Percentiles rank a stretch among this genome's conserved stretches.
These are phyloP conservation scores for Pestalotiopsis sp. DNA, from an alignment of 2,329 filamentous ascomycete genomes.

Conservation along the genomic window DNA sequence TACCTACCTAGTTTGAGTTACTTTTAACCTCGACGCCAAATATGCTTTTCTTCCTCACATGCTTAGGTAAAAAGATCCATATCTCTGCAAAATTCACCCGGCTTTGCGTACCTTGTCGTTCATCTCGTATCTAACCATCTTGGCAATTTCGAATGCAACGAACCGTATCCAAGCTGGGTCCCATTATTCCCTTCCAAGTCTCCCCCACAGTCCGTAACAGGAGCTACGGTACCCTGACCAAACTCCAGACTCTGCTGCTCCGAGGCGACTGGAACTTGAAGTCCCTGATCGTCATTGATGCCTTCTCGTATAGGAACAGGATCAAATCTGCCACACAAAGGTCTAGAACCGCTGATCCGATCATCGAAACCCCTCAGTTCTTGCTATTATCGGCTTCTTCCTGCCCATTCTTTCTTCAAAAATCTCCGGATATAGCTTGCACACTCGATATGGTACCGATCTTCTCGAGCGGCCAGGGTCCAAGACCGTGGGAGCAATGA, in stretches of 20 bases:
- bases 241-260: not conserved
- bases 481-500: not conserved
- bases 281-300: not conserved
- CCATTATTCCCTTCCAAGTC: not conserved
- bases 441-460: not conserved
- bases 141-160: not conserved
- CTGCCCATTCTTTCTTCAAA: not conserved
- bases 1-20: not conserved
- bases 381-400: not conserved
- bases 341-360: constrained; percentile 6
- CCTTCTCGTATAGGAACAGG: not conserved
- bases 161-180: not conserved
- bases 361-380: not conserved
- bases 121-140: not conserved
- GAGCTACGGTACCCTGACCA: not conserved
- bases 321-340: not conserved
- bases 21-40: not conserved
- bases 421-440: not conserved
- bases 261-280: not conserved
- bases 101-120: not conserved
- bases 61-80: not conserved
- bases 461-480: not conserved
- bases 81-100: not conserved
- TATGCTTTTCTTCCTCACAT: not conserved
- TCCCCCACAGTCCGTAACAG: not conserved